Percentiles rank a stretch among this genome's conserved stretches.
Evolutionary conservation across 2,329 filamentous ascomycete species (phyloP).

Genomic region (Neopestalotiopsis clavispora): DNA sequence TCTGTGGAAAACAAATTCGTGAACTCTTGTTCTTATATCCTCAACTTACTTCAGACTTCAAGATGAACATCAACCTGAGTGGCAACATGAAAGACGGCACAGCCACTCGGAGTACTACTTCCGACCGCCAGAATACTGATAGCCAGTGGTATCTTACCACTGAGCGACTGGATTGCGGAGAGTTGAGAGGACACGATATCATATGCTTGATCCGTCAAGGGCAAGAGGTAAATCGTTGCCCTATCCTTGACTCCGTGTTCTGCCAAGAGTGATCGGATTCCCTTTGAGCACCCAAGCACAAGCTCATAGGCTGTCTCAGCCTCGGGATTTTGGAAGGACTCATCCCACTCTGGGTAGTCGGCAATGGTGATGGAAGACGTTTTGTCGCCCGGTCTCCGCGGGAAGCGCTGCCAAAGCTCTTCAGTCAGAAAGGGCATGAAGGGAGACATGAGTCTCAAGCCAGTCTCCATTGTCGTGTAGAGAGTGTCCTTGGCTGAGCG

Average conservation of each 20-base stretch:
- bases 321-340: not conserved
- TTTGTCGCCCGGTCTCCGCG: not conserved
- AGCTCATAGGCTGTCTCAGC: not conserved
- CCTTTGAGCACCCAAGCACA: not conserved
- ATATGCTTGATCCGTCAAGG: not conserved
- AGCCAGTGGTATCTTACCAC: not conserved
- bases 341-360: not conserved
- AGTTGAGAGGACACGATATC: not conserved
- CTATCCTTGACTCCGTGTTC: not conserved
- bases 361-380: not conserved
- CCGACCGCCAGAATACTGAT: not conserved
- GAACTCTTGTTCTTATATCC: too few species aligned
- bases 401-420: not conserved
- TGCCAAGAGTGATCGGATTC: not conserved
- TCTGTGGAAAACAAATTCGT: too few species aligned
- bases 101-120: not conserved
- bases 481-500: not conserved
- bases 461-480: slow-evolving; percentile 3
- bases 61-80: not conserved
- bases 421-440: slow-evolving; percentile 8
- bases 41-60: too few species aligned
- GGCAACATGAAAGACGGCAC: not conserved
- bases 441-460: not conserved
- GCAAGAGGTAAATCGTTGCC: not conserved
- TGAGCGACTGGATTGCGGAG: not conserved